A percentile compares a stretch with the other conserved stretches of the same genome.
Conservation (phyloP, 2,329 filamentous ascomycete species). For the Leptographium lundbergii region DNA sequence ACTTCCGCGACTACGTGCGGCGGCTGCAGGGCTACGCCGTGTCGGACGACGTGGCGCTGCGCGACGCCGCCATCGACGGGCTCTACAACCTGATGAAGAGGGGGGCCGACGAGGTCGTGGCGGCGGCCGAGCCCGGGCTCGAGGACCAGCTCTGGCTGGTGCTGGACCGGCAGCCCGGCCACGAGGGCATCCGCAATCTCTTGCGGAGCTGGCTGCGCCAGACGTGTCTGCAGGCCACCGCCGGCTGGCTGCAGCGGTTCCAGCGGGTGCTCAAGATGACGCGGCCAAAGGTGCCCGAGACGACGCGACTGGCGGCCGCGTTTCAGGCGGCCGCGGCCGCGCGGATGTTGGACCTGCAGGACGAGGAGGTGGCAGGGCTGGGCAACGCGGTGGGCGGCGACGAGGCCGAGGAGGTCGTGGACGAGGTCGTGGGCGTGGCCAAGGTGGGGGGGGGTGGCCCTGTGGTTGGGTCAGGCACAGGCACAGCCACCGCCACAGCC, state of each 20-base stretch:
- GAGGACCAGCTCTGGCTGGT: constrained; percentile 89
- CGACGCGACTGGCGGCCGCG: constrained; percentile 18
- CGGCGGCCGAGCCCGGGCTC: constrained; percentile 61
- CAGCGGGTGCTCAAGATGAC: constrained; percentile 86
- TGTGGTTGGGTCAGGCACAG: no score
- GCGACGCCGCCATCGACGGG: constrained; percentile 73
- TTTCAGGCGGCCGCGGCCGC: constrained; percentile 16
- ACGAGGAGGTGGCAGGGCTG: constrained; percentile 95
- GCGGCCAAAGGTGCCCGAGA: constrained; percentile 50
- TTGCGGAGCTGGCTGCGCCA: constrained; percentile 90
- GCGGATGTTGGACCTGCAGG: constrained; percentile 66
- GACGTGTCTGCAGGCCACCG: constrained; percentile 68
- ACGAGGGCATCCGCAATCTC: constrained; percentile 73
- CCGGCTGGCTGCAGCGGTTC: constrained; percentile 77
- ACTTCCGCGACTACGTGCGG: constrained; percentile 73
- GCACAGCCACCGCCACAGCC: no score
- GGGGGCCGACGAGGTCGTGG: constrained; percentile 70
- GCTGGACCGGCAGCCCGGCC: constrained; percentile 63
- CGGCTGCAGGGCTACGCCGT: constrained; percentile 66
- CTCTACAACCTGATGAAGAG: constrained; percentile 93
- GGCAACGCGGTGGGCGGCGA: constrained; percentile 48
- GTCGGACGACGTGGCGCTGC: constrained; percentile 54
- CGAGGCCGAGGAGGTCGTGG: constrained; percentile 32
- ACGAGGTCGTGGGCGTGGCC: neutral
- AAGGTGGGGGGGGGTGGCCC: constrained; percentile 15